Evolutionary conservation across 179 eudicot genomes (phyloP).

Genomic region (Actinidia arguta): DNA sequence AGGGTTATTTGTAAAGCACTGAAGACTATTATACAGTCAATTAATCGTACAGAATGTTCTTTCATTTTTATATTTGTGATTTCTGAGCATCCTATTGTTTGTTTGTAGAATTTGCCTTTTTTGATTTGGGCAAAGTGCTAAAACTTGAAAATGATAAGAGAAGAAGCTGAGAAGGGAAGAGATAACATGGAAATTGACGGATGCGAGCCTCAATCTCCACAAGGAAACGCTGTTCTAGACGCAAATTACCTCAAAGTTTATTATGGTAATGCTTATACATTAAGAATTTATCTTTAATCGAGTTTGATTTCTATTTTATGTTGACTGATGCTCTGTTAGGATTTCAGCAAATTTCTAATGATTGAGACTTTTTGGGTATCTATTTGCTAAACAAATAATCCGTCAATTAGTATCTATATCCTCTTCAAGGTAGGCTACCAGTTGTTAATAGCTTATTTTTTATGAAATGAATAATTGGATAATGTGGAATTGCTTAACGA

Average conservation of each 20-base stretch:
- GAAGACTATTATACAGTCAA: not conserved
- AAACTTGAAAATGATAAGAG: conserved; percentile 43
- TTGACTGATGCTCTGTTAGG: not conserved
- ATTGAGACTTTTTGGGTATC: not conserved
- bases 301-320: not conserved
- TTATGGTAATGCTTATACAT: conserved; percentile 52
- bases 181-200: conserved; percentile 77
- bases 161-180: conserved; percentile 51
- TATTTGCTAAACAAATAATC: not conserved
- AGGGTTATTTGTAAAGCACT: not conserved
- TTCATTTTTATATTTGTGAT: not conserved
- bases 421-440: not conserved
- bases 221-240: conserved; percentile 23
- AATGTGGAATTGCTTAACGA: not conserved
- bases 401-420: no score
- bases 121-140: not conserved
- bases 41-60: not conserved
- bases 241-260: conserved; percentile 71
- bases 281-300: not conserved
- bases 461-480: not conserved
- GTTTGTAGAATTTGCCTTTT: not conserved
- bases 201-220: conserved; percentile 29
- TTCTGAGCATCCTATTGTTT: not conserved
- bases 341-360: not conserved
- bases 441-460: not conserved